These are phyloP conservation scores for Aspergillus carlsbadensis DNA, from an alignment of 495 filamentous ascomycete genomes.

Conservation along the genomic window DNA sequence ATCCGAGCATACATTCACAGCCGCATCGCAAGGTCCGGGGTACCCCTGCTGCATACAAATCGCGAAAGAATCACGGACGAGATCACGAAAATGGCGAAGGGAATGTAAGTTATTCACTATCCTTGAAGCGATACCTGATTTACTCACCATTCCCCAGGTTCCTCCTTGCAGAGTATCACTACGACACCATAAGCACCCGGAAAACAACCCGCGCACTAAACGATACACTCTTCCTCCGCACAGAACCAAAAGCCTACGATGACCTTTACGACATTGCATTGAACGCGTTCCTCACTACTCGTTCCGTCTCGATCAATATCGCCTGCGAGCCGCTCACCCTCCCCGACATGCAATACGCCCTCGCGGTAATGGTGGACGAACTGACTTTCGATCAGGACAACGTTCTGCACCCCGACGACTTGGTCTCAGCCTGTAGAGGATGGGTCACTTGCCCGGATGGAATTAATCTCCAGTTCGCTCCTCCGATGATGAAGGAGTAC, in stretches of 20 bases:
- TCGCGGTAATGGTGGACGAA: conserved; percentile 37
- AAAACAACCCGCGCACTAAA: conserved; percentile 29
- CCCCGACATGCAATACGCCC: conserved; percentile 46
- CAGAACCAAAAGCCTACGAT: too few species aligned
- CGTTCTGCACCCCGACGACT: neutral
- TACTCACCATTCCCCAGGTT: conserved; percentile 37
- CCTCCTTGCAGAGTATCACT: conserved; percentile 51
- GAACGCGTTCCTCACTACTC: conserved; percentile 29
- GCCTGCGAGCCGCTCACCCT: conserved; percentile 35
- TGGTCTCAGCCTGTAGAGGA: conserved; percentile 32
- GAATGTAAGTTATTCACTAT: conserved; percentile 40
- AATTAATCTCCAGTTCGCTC: too few species aligned
- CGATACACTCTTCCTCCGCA: too few species aligned
- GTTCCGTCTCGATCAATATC: too few species aligned
- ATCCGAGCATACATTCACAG: conserved; percentile 27
- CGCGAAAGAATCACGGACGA: conserved; percentile 19
- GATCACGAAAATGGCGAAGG: conserved; percentile 28
- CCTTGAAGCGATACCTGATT: neutral
- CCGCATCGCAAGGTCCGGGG: conserved; percentile 11
- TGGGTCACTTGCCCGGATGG: too few species aligned
- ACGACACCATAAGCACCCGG: conserved; percentile 43
- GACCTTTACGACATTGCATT: conserved; percentile 25
- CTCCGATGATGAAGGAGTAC: too few species aligned
- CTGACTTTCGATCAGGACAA: neutral
- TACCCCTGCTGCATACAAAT: neutral